Base-by-base conservation (phyloP, 2,329 filamentous ascomycete genomes). In the Xylaria sp. region DNA sequence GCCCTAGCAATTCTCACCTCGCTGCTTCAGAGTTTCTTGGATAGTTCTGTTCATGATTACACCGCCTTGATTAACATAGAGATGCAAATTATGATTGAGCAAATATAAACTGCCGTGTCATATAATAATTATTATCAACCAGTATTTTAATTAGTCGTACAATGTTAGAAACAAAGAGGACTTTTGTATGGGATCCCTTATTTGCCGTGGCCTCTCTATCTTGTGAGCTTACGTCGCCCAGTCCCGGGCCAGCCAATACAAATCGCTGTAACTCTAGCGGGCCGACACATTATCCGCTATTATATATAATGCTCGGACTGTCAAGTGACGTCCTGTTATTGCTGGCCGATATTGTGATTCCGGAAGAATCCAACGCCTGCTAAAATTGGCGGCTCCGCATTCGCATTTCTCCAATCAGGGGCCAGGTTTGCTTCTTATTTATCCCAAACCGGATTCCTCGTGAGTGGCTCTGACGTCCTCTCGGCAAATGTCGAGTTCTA, bases 291-390 rank as follows among this genome's bases (percentile, higher is more conserved):
- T 61, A 67, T 57, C 65, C 65, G 42, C 20, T 9, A 59, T 17
- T 44, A 57, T 67, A 67, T 61, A 65, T 20, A 20, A 61, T 31
- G 44, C 33, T 42, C 20, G 49, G 49, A 27, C 31, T 29, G 58
- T 57, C 66, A 66, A 66, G 66, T 49, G 39, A 39, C 54, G 42
- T 39, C 55, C 31, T 55, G 39, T 68, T 65, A 55, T 68, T 68
- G 53, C 54, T 65, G 53, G 22, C 59, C 58, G 33, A 68, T 55
- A 66, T 65, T 68, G 31, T 33, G 29, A 31, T 59, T 47, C 65
- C 62, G 66, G 62, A 47, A 65, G 58, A 68, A 62, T 68, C 63
- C 17, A 54, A 44, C 9, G 31, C 47, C 56, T 65, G 44, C 55
- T 64, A 55, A 63, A 62, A 25, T 55, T 36, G 54, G 63, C 22